Evolutionary conservation across 495 filamentous ascomycete genomes (phyloP), one percentile per base, ranked within the genome.

Genomic region (Bryoglossum gracile): DNA sequence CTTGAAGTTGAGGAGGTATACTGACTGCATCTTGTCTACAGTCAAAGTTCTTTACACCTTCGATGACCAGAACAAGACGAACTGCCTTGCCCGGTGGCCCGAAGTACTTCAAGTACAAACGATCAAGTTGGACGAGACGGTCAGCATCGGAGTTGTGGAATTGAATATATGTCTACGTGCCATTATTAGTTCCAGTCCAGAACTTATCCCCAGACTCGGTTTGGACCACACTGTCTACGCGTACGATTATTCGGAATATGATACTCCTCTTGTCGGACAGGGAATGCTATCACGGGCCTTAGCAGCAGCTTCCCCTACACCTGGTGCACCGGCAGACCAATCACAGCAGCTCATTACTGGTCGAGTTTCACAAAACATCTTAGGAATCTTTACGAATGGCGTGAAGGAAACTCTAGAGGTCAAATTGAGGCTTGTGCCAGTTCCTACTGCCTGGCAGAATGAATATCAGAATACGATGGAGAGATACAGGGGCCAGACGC

Each of bases 41-140:
- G 86, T 97, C 65, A 97, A 98, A 74, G 87, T 98, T 21, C 82
- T 92, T 33, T 98, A 98, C 65, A 94, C 90, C 17, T 97, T 97
- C 66, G 90, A 97, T 59, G 82, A 87, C 58, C 84, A 87, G 36
- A 84, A 78, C 64, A 88, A 89, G 65, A 85, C 89, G 19, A 87
- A 91, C 61, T 97, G 92, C 67, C 71, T 98, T 22, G 91, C 94
- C 50, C 81, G 91, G 59, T 87, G 89, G 76, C 87, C 87, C 35
- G 80, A 90, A 46, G 72, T 84, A 28, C 74, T 96, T 39, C 75
- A 85, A 21, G 78, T 95, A 18, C 88, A 87, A 55, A 86, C 84
- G 8, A 78, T 90, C 21, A 73, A 78, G 23, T 67, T 97, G 39
- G 88, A 97, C 58, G 86, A 89, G 55, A 62, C 62, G 30, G 69